Evolutionary conservation across 2,329 filamentous ascomycete species (phyloP), one percentile per base, ranked within the genome.

Genomic region (Dothideomycetes sp.): DNA sequence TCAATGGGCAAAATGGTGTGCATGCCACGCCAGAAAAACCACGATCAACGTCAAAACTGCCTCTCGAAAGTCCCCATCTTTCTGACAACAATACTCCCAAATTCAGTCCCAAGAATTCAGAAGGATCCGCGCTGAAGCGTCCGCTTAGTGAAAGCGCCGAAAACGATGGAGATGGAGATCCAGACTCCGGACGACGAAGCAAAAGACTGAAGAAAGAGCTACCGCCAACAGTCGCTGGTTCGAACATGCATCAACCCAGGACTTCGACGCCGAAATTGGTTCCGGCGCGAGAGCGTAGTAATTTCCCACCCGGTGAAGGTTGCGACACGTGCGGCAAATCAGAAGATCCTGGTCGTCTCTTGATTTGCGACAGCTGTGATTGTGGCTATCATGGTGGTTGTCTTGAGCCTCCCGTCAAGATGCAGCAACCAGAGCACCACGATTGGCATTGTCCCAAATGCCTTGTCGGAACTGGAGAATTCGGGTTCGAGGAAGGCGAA

Each of bases 361-460:
- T 94, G 4, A 64, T 85, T 4, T 98, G 91, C 60, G 91, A 96
- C 56, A 87, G 85, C 43, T 98, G 91, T 63, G 89, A 96, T 47
- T 74, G 84, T 54, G 82, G 83, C 3, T 96, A 81, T 54, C 91
- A 98, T 57, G 84, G 82, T 52, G 73, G 78, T 45, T 98, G 91
- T 55, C 74, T 96, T 15, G 91, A 98, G 49, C 89, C 88, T 23
- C 85, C 84, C 2, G 66, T 94, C 30, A 82, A 81, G 51, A 68
- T 73, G 7, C 78, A 82, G 48, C 77, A 82, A 47, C 86, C 87
- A 0, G 83, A 91, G 17, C 73, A 79, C 39, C 73, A 79, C 39
- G 91, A 96, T 55, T 98, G 91, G 91, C 89, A 96, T 58, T 98
- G 91, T 51, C 83, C 91, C 0, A 78, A 87, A 54, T 98, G 91